Conservation (phyloP, 2,329 filamentous ascomycete genomes). For the Cytospora piceicola region DNA sequence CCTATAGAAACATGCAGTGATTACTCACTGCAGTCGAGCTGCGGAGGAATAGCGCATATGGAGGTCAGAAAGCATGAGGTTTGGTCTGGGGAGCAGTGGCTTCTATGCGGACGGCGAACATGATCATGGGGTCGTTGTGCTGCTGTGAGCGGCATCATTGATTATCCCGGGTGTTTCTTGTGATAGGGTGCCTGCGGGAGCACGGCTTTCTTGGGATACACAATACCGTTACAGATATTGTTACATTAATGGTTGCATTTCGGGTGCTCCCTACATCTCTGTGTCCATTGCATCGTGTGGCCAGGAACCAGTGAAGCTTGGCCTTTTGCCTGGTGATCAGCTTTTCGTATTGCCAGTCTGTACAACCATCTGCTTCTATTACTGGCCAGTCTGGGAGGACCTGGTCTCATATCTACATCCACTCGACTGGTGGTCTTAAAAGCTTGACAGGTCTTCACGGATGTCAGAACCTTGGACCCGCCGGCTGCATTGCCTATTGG, state of each 20-base stretch:
- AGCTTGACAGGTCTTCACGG: too few relatives aligned
- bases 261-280: not conserved
- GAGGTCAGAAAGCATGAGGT: not conserved
- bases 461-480: too few relatives aligned
- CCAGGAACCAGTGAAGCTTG: not conserved
- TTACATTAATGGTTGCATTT: not conserved
- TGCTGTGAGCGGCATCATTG: not conserved
- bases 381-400: not conserved
- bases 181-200: not conserved
- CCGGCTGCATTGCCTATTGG: too few relatives aligned
- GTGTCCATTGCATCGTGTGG: not conserved
- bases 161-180: not conserved
- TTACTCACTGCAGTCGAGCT: slow-evolving; percentile 10
- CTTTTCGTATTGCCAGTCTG: not conserved
- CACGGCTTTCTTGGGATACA: slow-evolving; percentile 11
- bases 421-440: too few relatives aligned
- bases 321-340: not conserved
- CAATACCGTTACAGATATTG: not conserved
- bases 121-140: not conserved
- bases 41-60: not conserved
- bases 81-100: not conserved
- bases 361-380: not conserved
- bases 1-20: slow-evolving; percentile 5
- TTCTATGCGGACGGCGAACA: not conserved
- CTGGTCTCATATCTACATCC: too few relatives aligned